Conservation (phyloP, 2,329 filamentous ascomycete species). For the Penicillium frequentans region DNA sequence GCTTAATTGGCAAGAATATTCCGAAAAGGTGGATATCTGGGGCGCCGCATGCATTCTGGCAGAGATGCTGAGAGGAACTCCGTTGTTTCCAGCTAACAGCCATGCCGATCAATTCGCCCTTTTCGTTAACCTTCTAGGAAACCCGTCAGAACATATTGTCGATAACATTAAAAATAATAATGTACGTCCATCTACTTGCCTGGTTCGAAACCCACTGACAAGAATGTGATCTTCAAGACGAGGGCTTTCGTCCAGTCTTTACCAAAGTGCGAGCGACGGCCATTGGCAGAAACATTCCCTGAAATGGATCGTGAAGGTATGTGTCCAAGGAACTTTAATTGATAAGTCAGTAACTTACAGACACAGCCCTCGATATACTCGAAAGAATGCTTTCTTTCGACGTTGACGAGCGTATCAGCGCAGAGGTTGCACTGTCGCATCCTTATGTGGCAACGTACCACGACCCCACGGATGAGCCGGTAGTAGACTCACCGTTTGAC, state of each 20-base stretch:
- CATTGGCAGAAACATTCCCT: constrained; percentile 82
- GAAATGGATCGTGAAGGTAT: constrained; percentile 48
- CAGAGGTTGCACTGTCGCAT: constrained; percentile 78
- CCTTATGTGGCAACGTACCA: constrained; percentile 95
- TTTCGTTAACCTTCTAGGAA: constrained; percentile 93
- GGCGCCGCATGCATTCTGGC: constrained; percentile 98
- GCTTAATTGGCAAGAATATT: constrained; percentile 99
- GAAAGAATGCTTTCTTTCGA: constrained; percentile 98
- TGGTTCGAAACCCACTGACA: not conserved
- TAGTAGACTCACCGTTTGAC: constrained; percentile 94
- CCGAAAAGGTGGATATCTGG: constrained; percentile 98
- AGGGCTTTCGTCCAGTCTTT: constrained; percentile 94
- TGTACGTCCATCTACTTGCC: constrained; percentile 54
- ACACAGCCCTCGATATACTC: constrained; percentile 79
- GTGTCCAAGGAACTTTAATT: not conserved
- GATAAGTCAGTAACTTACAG: constrained; percentile 10
- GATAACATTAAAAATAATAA: constrained; percentile 97
- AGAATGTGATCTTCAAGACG: constrained; percentile 57
- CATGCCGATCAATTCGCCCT: constrained; percentile 99
- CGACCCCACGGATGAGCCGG: constrained; percentile 92
- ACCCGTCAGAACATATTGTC: constrained; percentile 94
- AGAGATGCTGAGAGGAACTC: constrained; percentile 98
- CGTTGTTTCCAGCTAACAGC: constrained; percentile 94
- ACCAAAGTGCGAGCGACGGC: constrained; percentile 86
- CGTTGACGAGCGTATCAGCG: constrained; percentile 86